phyloP scores from a whole-genome alignment of 352 stramenopile genomes.

The Phytophthora kernoviae region DNA sequence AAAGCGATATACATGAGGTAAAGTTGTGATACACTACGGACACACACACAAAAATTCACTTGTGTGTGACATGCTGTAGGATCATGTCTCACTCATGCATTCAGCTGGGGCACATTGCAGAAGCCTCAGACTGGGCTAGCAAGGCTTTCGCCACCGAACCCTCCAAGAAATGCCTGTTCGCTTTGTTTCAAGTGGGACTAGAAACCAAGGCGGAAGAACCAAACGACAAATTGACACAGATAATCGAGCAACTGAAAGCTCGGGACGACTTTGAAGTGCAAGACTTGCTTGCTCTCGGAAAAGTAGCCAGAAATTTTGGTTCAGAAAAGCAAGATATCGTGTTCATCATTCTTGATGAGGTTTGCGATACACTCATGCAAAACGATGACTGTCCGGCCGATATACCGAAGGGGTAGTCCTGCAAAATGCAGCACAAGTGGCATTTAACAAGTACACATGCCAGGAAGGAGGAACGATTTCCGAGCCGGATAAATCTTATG shows the following conservation, averaged over 20 bases:
- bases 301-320: slow-evolving; percentile 36
- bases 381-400: slow-evolving; percentile 8
- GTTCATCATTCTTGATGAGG: slow-evolving; percentile 59
- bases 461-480: slow-evolving; percentile 5
- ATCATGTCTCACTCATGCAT: slow-evolving; percentile 43
- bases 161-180: slow-evolving; percentile 67
- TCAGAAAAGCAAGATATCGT: slow-evolving; percentile 39
- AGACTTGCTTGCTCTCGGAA: slow-evolving; percentile 65
- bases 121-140: slow-evolving; percentile 47
- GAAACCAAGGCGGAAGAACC: slow-evolving; percentile 11
- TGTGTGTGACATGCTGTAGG: slow-evolving; percentile 13
- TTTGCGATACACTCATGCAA: slow-evolving; percentile 35
- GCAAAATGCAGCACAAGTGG: slow-evolving; percentile 75
- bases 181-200: slow-evolving; percentile 55
- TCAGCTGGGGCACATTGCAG: slow-evolving; percentile 33
- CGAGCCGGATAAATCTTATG: slow-evolving; percentile 23
- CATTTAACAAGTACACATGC: slow-evolving; percentile 36
- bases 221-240: slow-evolving; percentile 15
- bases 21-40: background rate
- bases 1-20: slow-evolving; percentile 69
- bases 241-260: slow-evolving; percentile 44
- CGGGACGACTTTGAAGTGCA: slow-evolving; percentile 68
- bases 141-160: slow-evolving; percentile 51
- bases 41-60: background rate
- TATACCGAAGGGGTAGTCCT: slow-evolving; percentile 50